Evolutionary conservation across 2,329 filamentous ascomycete species (phyloP).

Genomic region (Furcasterigmium furcatum): DNA sequence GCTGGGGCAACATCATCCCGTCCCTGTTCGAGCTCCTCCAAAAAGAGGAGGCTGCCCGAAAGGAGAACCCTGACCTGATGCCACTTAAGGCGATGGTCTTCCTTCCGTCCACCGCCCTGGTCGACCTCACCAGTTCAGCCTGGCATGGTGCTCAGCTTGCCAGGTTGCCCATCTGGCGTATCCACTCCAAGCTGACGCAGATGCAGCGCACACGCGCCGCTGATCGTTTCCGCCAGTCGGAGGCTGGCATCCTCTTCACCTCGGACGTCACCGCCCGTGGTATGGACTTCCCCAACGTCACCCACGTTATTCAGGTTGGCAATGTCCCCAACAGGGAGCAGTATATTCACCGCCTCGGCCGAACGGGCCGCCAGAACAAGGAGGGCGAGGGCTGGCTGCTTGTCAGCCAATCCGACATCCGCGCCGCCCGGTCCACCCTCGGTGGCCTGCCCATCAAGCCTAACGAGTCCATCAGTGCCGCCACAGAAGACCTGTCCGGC

Average conservation of each 20-base stretch:
- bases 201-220: conserved; percentile 64
- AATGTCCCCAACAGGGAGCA: conserved; percentile 62
- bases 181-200: conserved; percentile 80
- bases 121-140: conserved; percentile 50
- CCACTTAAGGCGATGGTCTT: conserved; percentile 98
- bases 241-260: conserved; percentile 66
- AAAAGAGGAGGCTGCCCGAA: conserved; percentile 48
- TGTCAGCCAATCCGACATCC: conserved; percentile 51
- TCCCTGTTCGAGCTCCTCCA: conserved; percentile 72
- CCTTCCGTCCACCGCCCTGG: conserved; percentile 74
- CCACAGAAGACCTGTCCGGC: conserved; percentile 49
- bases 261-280: conserved; percentile 79
- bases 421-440: conserved; percentile 46
- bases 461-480: conserved; percentile 46
- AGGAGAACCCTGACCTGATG: conserved; percentile 30
- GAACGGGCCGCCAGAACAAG: conserved; percentile 73
- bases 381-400: conserved; percentile 70
- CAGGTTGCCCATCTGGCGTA: conserved; percentile 42
- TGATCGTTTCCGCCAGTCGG: conserved; percentile 65
- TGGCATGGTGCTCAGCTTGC: neutral
- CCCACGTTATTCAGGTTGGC: conserved; percentile 75
- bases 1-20: conserved; percentile 75
- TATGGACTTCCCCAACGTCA: conserved; percentile 80
- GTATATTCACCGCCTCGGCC: conserved; percentile 75
- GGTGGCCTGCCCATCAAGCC: conserved; percentile 57